phyloP scores from a whole-genome alignment of 169 alveolate species.

The Eimeria mitis region DNA sequence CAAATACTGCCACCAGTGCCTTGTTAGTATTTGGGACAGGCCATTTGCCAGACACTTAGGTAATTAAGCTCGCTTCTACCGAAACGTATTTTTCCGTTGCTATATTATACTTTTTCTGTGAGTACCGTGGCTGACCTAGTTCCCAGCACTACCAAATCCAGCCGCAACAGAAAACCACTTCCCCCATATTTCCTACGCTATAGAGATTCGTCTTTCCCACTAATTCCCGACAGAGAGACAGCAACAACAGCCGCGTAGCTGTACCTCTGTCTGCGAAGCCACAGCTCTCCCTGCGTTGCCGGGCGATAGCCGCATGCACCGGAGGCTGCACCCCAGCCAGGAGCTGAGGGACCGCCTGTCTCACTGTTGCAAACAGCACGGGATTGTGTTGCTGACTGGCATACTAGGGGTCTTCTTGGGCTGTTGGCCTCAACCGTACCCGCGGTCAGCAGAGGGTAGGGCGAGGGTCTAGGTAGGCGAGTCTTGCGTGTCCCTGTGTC shows the following conservation, averaged over 20 bases:
- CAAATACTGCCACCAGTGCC: slow-evolving; percentile 35
- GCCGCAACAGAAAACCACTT: slow-evolving; percentile 1
- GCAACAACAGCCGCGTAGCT: background rate
- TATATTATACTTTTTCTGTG: background rate
- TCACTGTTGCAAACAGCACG: background rate
- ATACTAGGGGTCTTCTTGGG: background rate
- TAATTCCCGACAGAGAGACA: background rate
- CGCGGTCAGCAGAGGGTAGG: background rate
- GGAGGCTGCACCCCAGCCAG: slow-evolving; percentile 34
- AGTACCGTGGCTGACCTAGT: background rate
- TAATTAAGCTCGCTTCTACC: slow-evolving; percentile 21
- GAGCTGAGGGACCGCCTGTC: slow-evolving; percentile 7
- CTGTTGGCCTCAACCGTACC: background rate
- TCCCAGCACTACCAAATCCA: background rate
- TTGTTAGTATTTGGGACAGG: background rate
- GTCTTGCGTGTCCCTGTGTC: background rate
- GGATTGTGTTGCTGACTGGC: background rate
- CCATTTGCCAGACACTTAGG: slow-evolving; percentile 9
- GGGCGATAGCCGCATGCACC: slow-evolving; percentile 59
- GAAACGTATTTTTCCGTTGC: background rate
- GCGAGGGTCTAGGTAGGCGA: background rate
- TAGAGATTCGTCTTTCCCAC: slow-evolving; percentile 4
- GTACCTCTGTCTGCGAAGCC: slow-evolving; percentile 10
- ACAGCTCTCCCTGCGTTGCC: slow-evolving; percentile 9
- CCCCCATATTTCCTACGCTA: background rate